Percentiles rank a stretch among this genome's conserved stretches.
phyloP scores from a whole-genome alignment of 371 early-diverging fungal genomes.

The Saksenaea vasiformis region DNA sequence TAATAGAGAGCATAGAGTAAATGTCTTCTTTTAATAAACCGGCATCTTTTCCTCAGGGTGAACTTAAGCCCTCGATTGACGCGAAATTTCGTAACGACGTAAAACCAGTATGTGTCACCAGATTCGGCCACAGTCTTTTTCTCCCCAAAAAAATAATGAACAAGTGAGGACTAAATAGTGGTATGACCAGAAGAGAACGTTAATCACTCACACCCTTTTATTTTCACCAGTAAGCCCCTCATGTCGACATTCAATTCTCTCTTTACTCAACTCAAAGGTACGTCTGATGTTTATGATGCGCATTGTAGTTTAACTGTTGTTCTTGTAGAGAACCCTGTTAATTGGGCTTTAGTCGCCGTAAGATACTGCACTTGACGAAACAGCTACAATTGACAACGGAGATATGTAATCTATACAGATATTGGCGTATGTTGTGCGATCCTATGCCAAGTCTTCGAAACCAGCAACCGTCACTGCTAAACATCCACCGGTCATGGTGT shows the following conservation, averaged over 20 bases:
- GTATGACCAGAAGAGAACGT: too few relatives aligned
- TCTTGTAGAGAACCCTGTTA: slow-evolving; percentile 51
- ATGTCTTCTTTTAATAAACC: too few relatives aligned
- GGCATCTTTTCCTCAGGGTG: too few relatives aligned
- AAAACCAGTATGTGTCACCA: too few relatives aligned
- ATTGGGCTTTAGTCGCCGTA: slow-evolving; percentile 57
- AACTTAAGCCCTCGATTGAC: too few relatives aligned
- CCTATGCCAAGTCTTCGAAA: slow-evolving; percentile 30
- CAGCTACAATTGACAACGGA: slow-evolving; percentile 9
- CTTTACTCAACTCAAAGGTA: slow-evolving; percentile 29
- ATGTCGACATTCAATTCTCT: slow-evolving; percentile 18
- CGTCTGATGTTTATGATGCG: not conserved
- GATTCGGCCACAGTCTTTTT: too few relatives aligned
- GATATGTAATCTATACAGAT: slow-evolving; percentile 23
- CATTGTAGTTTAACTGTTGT: not conserved
- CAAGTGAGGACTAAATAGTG: too few relatives aligned
- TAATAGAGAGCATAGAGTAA: too few relatives aligned
- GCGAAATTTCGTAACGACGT: too few relatives aligned
- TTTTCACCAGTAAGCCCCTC: slow-evolving; percentile 11
- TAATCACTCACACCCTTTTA: not conserved
- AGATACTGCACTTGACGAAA: slow-evolving; percentile 20
- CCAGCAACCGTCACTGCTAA: slow-evolving; percentile 28
- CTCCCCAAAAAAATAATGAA: too few relatives aligned
- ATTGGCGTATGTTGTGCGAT: slow-evolving; percentile 34
- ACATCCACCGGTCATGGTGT: slow-evolving; percentile 59